A percentile compares a stretch with the other conserved stretches of the same genome.
These are phyloP conservation scores for Mariannaea elegans DNA, from an alignment of 2,329 filamentous ascomycete genomes.

Conservation along the genomic window DNA sequence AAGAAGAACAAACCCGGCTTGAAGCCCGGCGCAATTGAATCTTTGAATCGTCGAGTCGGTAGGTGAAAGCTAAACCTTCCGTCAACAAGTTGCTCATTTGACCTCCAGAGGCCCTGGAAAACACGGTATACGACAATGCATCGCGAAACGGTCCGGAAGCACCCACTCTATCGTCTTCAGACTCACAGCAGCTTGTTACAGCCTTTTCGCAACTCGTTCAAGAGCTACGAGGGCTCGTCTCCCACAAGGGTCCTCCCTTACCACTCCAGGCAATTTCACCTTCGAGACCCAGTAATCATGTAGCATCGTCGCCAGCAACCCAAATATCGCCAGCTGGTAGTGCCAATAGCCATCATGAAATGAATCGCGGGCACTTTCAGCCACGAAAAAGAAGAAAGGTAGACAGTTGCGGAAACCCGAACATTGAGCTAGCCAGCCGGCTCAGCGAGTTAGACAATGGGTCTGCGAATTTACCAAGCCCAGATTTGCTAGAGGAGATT, in stretches of 20 bases:
- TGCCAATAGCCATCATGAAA: neutral
- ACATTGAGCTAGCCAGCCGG: constrained; percentile 17
- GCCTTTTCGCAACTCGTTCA: constrained; percentile 30
- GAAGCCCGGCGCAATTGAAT: constrained; percentile 20
- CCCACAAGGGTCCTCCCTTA: neutral
- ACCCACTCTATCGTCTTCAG: neutral
- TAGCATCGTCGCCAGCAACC: neutral
- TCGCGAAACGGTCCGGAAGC: neutral
- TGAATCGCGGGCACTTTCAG: too few species aligned
- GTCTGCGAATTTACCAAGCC: neutral
- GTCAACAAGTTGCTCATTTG: too few species aligned
- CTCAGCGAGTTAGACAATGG: neutral
- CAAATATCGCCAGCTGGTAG: neutral
- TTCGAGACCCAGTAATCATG: neutral
- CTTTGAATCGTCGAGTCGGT: constrained; percentile 18
- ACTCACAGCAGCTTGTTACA: constrained; percentile 24
- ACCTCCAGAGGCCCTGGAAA: neutral
- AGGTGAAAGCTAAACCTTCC: neutral
- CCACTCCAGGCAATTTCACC: neutral
- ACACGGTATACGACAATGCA: neutral
- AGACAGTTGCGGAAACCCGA: constrained; percentile 37
- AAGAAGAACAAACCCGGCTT: constrained; percentile 26
- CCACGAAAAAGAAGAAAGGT: neutral
- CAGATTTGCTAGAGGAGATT: constrained; percentile 31
- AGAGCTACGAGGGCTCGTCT: constrained; percentile 25